Evolutionary conservation across 2,329 filamentous ascomycete genomes (phyloP), one percentile per base, ranked within the genome.

Genomic region (Diplocarpon rosae): DNA sequence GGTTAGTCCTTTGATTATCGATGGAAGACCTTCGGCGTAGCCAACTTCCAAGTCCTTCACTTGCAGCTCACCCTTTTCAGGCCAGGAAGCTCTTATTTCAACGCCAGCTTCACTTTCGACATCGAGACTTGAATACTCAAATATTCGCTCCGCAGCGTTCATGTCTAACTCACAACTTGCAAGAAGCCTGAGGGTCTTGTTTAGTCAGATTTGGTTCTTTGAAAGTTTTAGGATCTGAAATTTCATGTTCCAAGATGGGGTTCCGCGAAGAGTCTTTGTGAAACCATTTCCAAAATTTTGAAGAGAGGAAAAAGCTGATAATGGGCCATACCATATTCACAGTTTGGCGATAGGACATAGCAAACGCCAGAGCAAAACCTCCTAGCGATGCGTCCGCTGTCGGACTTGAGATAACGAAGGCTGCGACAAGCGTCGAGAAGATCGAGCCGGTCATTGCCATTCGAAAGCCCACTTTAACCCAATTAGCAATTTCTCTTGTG

Each of bases 291-390:
- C n/a, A 24, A 24, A 24, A 24, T 24, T 24, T 24, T 4, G 20
- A 24, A 24, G 7, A 24, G 20, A 7, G 20, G 7, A 7, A 24
- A 7, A 3, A 24, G 20, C 4, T 24, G 20, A 7, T 3, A 24
- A 24, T 24, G 7, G 7, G 3, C 7, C 20, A 24, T 24, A 24
- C 20, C 71, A 73, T 80, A 38, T 79, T 71, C 43, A 86, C 72
- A n/a, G 71, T 69, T 16, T 64, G 65, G 0, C 78, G 73, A 57
- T 85, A 84, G 41, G 82, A 75, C 31, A 88, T 65, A 0, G 82
- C 75, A 62, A 88, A 87, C 1, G 78, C 76, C 39, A 89, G 65
- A 0, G 82, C 81, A 55, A 89, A 88, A 0, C 84, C 84, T 1
- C 82, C 83, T 16, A 87, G 65, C 1, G 81, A 71, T 1, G 83